phyloP scores from a whole-genome alignment of 768 basidiomycete species.

The Suillus occidentalis region DNA sequence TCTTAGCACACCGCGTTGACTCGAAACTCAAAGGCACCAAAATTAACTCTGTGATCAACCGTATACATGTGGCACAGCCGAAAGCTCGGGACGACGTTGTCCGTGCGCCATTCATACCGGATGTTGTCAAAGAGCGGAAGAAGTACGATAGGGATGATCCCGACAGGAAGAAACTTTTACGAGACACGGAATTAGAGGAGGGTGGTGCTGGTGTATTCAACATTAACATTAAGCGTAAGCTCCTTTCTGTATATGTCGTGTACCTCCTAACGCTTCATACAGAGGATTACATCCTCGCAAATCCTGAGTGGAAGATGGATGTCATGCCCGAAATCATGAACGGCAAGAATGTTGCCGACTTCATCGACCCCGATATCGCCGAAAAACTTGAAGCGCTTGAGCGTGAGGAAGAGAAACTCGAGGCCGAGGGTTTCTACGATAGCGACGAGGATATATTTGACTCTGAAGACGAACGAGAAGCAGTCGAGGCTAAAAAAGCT shows the following conservation, averaged over 20 bases:
- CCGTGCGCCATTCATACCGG: slow-evolving; percentile 88
- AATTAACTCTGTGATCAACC: slow-evolving; percentile 89
- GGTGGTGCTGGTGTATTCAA: slow-evolving; percentile 92
- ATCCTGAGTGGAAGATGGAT: slow-evolving; percentile 95
- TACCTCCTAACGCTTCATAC: slow-evolving; percentile 15
- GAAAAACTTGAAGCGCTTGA: slow-evolving; percentile 97
- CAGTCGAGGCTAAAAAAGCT: slow-evolving; percentile 54
- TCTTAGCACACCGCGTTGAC: slow-evolving; percentile 94
- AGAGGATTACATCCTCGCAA: slow-evolving; percentile 90
- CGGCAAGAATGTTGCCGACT: slow-evolving; percentile 98
- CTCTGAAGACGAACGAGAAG: slow-evolving; percentile 81
- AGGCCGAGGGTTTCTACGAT: slow-evolving; percentile 94
- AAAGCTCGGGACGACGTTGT: slow-evolving; percentile 88
- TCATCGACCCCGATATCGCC: slow-evolving; percentile 95
- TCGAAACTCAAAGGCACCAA: slow-evolving; percentile 91
- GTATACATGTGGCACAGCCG: slow-evolving; percentile 94
- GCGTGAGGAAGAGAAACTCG: slow-evolving; percentile 92
- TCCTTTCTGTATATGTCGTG: neutral
- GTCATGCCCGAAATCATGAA: slow-evolving; percentile 98
- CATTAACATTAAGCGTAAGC: slow-evolving; percentile 82
- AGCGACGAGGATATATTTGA: slow-evolving; percentile 78
- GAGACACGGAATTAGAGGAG: slow-evolving; percentile 81
- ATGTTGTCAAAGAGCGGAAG: slow-evolving; percentile 67
- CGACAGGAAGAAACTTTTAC: slow-evolving; percentile 67
- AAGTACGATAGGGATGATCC: slow-evolving; percentile 90